These are phyloP conservation scores for Lactarius indigo DNA, from an alignment of 768 basidiomycete genomes.

Conservation along the genomic window DNA sequence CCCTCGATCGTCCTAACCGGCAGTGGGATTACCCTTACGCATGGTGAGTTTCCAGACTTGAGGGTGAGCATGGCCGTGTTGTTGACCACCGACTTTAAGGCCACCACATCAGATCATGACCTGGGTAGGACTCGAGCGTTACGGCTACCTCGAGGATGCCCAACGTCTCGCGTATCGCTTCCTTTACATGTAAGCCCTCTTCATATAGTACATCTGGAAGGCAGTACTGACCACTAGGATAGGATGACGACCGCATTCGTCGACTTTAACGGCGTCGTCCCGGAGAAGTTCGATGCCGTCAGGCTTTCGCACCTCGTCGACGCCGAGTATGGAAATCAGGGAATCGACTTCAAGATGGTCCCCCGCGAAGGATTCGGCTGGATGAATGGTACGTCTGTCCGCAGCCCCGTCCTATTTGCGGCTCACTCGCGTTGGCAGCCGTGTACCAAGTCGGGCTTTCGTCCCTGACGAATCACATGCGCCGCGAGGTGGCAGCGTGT, in stretches of 20 bases:
- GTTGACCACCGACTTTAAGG: constrained; percentile 39
- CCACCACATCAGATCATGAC: constrained; percentile 99
- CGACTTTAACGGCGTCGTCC: constrained; percentile 96
- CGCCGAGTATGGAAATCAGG: constrained; percentile 95
- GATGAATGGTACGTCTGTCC: constrained; percentile 76
- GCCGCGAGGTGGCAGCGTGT: constrained; percentile 92
- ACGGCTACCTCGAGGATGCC: constrained; percentile 91
- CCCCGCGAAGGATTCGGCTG: constrained; percentile 98
- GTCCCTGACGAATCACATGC: constrained; percentile 90
- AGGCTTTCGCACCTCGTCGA: constrained; percentile 93
- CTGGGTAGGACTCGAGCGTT: constrained; percentile 96
- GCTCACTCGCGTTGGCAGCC: constrained; percentile 42
- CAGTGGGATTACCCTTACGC: constrained; percentile 98
- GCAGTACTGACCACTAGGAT: constrained; percentile 8
- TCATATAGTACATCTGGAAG: not conserved
- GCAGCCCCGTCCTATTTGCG: not conserved
- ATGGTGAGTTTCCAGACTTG: constrained; percentile 41
- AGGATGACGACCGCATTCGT: constrained; percentile 95
- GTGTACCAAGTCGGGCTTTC: constrained; percentile 96
- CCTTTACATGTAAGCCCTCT: constrained; percentile 80
- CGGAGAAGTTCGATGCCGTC: constrained; percentile 99
- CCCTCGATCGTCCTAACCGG: constrained; percentile 92
- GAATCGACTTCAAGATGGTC: constrained; percentile 96
- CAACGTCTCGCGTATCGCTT: constrained; percentile 92
- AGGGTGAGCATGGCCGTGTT: constrained; percentile 13